Conservation (phyloP, 2,329 filamentous ascomycete species). For the Aureobasidium sp. region DNA sequence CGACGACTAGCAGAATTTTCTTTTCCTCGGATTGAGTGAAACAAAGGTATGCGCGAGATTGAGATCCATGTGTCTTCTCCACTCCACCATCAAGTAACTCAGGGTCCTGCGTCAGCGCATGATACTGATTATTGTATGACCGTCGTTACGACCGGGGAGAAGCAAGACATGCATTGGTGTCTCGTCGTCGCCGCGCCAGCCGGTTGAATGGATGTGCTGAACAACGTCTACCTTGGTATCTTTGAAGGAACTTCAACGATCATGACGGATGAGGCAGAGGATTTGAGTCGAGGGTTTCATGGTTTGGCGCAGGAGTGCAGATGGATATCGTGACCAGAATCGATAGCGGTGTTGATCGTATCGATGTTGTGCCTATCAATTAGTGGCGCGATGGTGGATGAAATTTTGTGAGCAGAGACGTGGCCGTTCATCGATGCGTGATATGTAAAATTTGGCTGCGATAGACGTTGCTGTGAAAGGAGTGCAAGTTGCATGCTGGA, state of each 20-base stretch:
- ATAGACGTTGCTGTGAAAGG: conserved; percentile 15
- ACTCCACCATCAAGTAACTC: conserved; percentile 11
- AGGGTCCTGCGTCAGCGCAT: conserved; percentile 4
- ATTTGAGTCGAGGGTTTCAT: conserved; percentile 11
- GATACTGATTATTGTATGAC: conserved; percentile 1
- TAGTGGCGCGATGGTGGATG: conserved; percentile 2
- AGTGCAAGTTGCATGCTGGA: conserved; percentile 7
- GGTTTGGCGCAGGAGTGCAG: conserved; percentile 6
- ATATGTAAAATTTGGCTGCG: conserved; percentile 14
- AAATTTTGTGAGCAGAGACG: conserved; percentile 9
- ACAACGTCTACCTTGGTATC: conserved; percentile 11
- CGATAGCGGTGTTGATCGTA: conserved; percentile 14
- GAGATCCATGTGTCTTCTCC: conserved; percentile 8
- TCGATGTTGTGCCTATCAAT: conserved; percentile 9
- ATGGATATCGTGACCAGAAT: conserved; percentile 11
- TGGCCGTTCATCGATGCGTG: conserved; percentile 6
- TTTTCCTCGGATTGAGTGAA: conserved; percentile 8
- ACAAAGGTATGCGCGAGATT: conserved; percentile 5
- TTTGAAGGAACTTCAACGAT: neutral
- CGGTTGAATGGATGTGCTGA: conserved; percentile 12
- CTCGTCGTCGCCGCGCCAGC: conserved; percentile 9
- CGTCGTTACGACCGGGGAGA: conserved; percentile 7
- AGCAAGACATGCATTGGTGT: conserved; percentile 12
- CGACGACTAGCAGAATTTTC: conserved; percentile 7
- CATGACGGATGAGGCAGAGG: conserved; percentile 9